These are phyloP conservation scores for Berkeleyomyces basicola DNA, from an alignment of 2,329 filamentous ascomycete genomes.

Conservation along the genomic window DNA sequence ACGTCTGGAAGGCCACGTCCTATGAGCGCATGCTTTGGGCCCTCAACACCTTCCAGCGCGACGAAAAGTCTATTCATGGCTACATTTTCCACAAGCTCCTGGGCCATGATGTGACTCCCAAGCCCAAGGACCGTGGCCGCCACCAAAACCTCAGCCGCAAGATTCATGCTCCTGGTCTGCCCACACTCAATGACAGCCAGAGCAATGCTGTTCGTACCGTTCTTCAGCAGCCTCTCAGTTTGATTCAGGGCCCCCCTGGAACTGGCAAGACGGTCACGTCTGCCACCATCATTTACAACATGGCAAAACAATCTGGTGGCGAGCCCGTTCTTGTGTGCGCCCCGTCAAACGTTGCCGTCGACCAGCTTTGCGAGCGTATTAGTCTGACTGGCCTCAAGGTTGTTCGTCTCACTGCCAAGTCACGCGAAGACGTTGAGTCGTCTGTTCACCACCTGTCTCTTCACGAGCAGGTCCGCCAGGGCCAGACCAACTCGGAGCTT, in stretches of 20 bases:
- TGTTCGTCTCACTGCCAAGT: slow-evolving; percentile 95
- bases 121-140: slow-evolving; percentile 57
- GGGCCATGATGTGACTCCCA: slow-evolving; percentile 84
- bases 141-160: slow-evolving; percentile 78
- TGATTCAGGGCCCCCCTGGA: slow-evolving; percentile 92
- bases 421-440: slow-evolving; percentile 96
- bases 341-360: slow-evolving; percentile 94
- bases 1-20: slow-evolving; percentile 98
- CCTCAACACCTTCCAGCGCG: slow-evolving; percentile 97
- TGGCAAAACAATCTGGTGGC: slow-evolving; percentile 74
- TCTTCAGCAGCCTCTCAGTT: slow-evolving; percentile 76
- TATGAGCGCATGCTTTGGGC: slow-evolving; percentile 98
- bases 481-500: slow-evolving; percentile 87
- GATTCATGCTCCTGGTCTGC: slow-evolving; percentile 85
- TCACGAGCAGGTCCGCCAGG: slow-evolving; percentile 94
- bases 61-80: slow-evolving; percentile 95
- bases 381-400: slow-evolving; percentile 91
- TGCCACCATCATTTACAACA: slow-evolving; percentile 94
- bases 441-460: slow-evolving; percentile 89
- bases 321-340: slow-evolving; percentile 93
- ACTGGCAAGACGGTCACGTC: slow-evolving; percentile 98
- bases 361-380: slow-evolving; percentile 94
- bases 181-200: slow-evolving; percentile 88
- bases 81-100: slow-evolving; percentile 97
- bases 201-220: slow-evolving; percentile 94